Base-by-base conservation (phyloP, 768 basidiomycete genomes). In the Mrakia hoshinonis region DNA sequence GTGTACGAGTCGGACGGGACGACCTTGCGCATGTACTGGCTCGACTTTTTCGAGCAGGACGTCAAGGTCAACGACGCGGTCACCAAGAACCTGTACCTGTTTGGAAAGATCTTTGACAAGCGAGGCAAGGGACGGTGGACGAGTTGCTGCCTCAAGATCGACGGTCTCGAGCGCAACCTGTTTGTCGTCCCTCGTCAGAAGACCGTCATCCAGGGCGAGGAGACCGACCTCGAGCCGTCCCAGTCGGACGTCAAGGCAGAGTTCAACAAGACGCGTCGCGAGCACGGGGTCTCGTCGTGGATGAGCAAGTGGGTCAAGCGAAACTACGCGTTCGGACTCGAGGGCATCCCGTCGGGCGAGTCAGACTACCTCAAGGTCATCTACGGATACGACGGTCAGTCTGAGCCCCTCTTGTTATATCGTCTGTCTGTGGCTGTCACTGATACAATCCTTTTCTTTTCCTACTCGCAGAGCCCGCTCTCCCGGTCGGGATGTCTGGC, bases 351-450 rank as follows among this genome's bases (percentile, higher is more conserved):
- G 1, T 83, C 85, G 69, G 88, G 85, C 24, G 87, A 93, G 77
- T 83, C 83, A 6, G 84, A 89, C 74, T 99, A 92, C 92, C 81
- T 97, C 80, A 97, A 99, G 79, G 91, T 95, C 2, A 85, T 94
- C 2, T 97, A 96, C 78, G 85, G 87, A 22, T 98, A 92, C 75
- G 85, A 88, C 73, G 87, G 95, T 92, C 72, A 74, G 87, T 76
- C 52, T 39, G 3, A 22, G 48, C 31, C n/a, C 29, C 24, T 9
- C 29, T 26, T 46, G 20, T 26, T 26, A 12, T n/a, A 6, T 12
- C 15, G 26, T n/a, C n/a, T n/a, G n/a, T n/a, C n/a, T n/a, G n/a
- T n/a, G n/a, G n/a, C n/a, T n/a, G n/a, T n/a, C n/a, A 31, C 34
- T 49, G 22, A 66, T 20, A 15, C 24, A 5, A 13, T 66, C 47